These are phyloP conservation scores for Geotrichum europaeum DNA, from an alignment of 1,139 yeast genomes.

Conservation along the genomic window DNA sequence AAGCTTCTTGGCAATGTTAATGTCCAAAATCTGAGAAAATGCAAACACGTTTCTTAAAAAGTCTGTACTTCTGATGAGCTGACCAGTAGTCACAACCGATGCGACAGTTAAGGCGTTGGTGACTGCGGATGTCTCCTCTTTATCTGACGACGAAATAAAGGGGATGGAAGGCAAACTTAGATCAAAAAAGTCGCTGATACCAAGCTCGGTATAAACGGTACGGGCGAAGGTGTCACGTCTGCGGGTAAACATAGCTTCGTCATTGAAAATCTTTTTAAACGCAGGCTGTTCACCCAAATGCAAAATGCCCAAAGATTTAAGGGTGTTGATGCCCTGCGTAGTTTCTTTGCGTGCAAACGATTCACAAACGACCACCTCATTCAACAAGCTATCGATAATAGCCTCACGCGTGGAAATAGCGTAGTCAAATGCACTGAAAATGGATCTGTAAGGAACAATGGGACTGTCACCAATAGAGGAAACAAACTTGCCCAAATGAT, in stretches of 20 bases:
- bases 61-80: conserved; percentile 28
- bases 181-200: conserved; percentile 68
- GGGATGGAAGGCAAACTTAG: conserved; percentile 38
- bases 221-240: conserved; percentile 58
- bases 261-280: conserved; percentile 59
- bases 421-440: conserved; percentile 62
- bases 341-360: conserved; percentile 60
- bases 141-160: conserved; percentile 9
- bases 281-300: conserved; percentile 48
- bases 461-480: conserved; percentile 52
- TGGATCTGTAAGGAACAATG: conserved; percentile 54
- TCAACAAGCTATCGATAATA: conserved; percentile 58
- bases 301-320: conserved; percentile 49
- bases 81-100: conserved; percentile 37
- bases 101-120: conserved; percentile 38
- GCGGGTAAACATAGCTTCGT: conserved; percentile 79
- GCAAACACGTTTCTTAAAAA: conserved; percentile 29
- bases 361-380: conserved; percentile 63
- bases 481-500: conserved; percentile 49
- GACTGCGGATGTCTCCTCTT: conserved; percentile 28
- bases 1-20: conserved; percentile 32
- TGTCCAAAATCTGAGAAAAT: conserved; percentile 22
- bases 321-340: conserved; percentile 50
- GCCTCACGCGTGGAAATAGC: conserved; percentile 63
- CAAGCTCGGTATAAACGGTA: conserved; percentile 53